Percentiles rank a stretch among this genome's conserved stretches.
These are phyloP conservation scores for Pythium rhizo-oryzae DNA, from an alignment of 352 stramenopile species.

Conservation along the genomic window DNA sequence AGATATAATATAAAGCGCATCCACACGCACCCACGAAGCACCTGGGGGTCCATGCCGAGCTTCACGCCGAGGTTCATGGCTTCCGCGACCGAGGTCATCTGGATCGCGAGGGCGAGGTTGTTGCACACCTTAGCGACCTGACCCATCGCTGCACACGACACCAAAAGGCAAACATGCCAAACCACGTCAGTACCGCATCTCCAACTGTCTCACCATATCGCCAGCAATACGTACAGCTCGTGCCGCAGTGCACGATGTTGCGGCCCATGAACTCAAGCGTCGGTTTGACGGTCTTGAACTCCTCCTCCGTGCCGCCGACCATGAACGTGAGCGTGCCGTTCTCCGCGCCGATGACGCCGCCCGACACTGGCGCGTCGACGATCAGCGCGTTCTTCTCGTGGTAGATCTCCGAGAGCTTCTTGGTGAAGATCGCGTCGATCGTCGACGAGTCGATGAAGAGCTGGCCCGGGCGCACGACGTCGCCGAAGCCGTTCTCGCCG, in stretches of 20 bases:
- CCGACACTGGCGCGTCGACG: slow-evolving; percentile 96
- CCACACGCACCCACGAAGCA: slow-evolving; percentile 73
- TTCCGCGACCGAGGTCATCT: slow-evolving; percentile 96
- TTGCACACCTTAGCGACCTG: slow-evolving; percentile 97
- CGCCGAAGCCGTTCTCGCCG: slow-evolving; percentile 61
- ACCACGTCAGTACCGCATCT: not conserved
- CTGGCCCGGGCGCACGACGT: slow-evolving; percentile 68
- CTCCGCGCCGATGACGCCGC: slow-evolving; percentile 95
- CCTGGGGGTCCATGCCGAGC: slow-evolving; percentile 94
- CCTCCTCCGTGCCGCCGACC: slow-evolving; percentile 78
- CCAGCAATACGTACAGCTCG: slow-evolving; percentile 64
- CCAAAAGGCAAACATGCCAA: slow-evolving; percentile 21
- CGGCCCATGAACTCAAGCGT: slow-evolving; percentile 93
- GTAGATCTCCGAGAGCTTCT: slow-evolving; percentile 76
- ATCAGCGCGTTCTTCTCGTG: slow-evolving; percentile 65
- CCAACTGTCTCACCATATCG: not conserved
- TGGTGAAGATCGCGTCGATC: slow-evolving; percentile 93
- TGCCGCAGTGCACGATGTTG: slow-evolving; percentile 94
- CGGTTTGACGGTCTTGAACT: slow-evolving; percentile 77
- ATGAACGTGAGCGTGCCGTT: slow-evolving; percentile 99
- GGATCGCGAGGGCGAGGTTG: slow-evolving; percentile 96
- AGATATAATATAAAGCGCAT: not conserved
- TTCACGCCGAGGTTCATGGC: slow-evolving; percentile 96
- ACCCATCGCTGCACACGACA: slow-evolving; percentile 49
- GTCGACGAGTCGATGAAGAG: slow-evolving; percentile 96